Evolutionary conservation across 176 grass and related monocot genomes (phyloP).

Genomic region (Dactylis glomerata): DNA sequence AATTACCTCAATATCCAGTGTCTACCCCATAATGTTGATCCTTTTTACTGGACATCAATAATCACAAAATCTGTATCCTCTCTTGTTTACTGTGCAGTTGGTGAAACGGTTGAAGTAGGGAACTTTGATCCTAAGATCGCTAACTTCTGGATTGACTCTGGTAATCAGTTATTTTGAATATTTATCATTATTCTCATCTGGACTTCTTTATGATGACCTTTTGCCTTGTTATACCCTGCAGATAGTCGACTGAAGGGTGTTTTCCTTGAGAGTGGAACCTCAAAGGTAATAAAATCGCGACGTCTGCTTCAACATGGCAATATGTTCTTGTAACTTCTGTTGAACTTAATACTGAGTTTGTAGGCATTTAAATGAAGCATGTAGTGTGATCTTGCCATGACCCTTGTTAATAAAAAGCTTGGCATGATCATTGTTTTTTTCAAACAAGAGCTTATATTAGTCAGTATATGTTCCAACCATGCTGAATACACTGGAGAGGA

Average conservation of each 20-base stretch:
- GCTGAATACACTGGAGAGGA: neutral
- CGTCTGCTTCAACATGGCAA: neutral
- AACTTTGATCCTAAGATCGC: conserved; percentile 86
- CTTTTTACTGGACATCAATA: neutral
- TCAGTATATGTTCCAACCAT: neutral
- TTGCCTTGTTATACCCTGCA: conserved; percentile 28
- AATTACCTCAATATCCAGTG: conserved; percentile 1
- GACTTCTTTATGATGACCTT: neutral
- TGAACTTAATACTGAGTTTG: neutral
- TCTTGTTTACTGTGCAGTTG: conserved; percentile 55
- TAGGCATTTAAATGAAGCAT: neutral
- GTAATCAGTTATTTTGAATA: conserved; percentile 40
- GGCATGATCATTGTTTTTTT: neutral
- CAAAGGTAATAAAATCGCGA: conserved; percentile 54
- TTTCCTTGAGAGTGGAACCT: conserved; percentile 95
- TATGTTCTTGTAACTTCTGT: neutral
- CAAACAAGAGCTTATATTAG: neutral
- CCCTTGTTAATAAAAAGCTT: neutral
- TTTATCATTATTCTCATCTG: conserved; percentile 16
- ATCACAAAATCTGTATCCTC: neutral
- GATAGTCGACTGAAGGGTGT: conserved; percentile 86
- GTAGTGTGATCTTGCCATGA: neutral
- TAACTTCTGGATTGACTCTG: conserved; percentile 86
- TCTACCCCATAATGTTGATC: neutral
- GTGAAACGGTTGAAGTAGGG: conserved; percentile 85